Evolutionary conservation across 2,329 filamentous ascomycete genomes (phyloP), one percentile per base, ranked within the genome.

Genomic region (Plenodomus biglobosus): DNA sequence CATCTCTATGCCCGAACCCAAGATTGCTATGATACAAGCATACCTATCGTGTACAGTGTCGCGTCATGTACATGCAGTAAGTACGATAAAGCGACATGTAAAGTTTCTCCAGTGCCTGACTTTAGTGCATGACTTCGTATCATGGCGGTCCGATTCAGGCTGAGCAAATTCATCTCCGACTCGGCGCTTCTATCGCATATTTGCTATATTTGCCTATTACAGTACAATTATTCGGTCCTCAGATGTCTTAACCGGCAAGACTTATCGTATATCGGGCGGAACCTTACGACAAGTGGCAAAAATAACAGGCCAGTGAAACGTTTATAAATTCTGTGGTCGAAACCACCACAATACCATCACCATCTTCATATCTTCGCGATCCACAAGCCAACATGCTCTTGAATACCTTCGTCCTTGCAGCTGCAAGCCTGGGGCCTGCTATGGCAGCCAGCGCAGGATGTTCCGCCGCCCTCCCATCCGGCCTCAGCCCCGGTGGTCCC

Each of bases 381-480:
- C 27, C 27, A 32, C 8, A 6, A 7, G 15, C 6, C 8, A 32
- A 3, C 6, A 32, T 32, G 27, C 27, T 32, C 3, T 11, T 15
- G 3, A 32, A 10, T 3, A 32, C 6, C 13, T 15, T 32, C 11
- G 3, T 32, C 27, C 7, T 32, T 11, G 27, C 27, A 15, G 27
- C 27, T 32, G 27, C 15, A 15, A 32, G 27, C 27, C 15, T 32
- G 27, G 8, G 7, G 15, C 27, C 27, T 32, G 27, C 6, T 15
- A 32, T 15, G 7, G 11, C 13, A 32, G 50, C 48, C 5, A 58
- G 56, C 32, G 11, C 48, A 11, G 62, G 62, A 16, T 65, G 62
- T 38, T 48, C 30, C 2, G 42, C 38, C 2, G 1, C 47, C 1
- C 42, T 63, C 1, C 53, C 62, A 11, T 8, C 32, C 2, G 46